Base-by-base conservation (phyloP, 2,329 filamentous ascomycete genomes). In the Ophiosphaerella narmari region DNA sequence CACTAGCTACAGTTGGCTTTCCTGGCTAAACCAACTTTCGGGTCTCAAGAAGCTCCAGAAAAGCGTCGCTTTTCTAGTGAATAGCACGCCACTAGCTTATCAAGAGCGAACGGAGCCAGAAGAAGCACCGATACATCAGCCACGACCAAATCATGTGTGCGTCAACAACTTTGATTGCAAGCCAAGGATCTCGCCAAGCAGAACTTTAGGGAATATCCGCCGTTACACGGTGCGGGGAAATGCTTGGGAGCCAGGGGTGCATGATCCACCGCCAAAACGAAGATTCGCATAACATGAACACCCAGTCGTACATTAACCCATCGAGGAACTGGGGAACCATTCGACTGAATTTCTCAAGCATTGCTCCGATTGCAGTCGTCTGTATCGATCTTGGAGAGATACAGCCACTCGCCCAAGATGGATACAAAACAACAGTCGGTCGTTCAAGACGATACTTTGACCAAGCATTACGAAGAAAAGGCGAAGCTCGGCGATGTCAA, bases 211-310 rank as follows among this genome's bases (percentile, higher is more conserved):
- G 41, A 23, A 39, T 26, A 4, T 33, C 39, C 36, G 34, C 34
- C 33, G 48, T 55, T 45, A 46, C 36, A 50, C 37, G 31, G 62
- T 65, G 62, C 62, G 62, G 62, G 62, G 62, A 60, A 63, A 55
- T 36, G 52, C 60, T 64, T 57, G 43, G 43, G 18, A 36, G n/a
- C 21, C 45, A 41, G 37, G 45, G 45, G 26, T 47, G 38, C 7
- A 33, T 21, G 34, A 49, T 39, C 31, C 33, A 33, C 13, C 52
- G 60, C 59, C 59, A 62, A 63, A 56, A 36, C n/a, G 18, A 16
- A 13, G 14, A 40, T 23, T 40, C 16, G 33, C 40, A 43, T 43
- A 43, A 43, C 40, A 33, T 33, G 40, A 43, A 34, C 29, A 33
- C n/a, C 26, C 12, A 6, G 21, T 23, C 38, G 23, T 24, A 26